These are phyloP conservation scores for Diddensiella caesifluorescens DNA, from an alignment of 805 yeast genomes.

Conservation along the genomic window DNA sequence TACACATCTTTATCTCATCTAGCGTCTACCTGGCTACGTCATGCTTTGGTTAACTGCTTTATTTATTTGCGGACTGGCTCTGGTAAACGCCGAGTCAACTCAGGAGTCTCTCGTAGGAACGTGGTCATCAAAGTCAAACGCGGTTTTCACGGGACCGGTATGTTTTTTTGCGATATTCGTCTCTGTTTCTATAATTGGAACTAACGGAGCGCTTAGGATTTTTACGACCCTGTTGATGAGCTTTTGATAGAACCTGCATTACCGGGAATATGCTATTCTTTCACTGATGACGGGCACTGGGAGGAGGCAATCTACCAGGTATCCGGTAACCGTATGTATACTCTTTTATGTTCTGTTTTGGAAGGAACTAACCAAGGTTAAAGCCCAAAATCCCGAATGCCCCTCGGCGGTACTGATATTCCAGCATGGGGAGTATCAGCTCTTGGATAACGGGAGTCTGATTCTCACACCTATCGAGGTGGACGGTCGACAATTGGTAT, in stretches of 20 bases:
- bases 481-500: slow-evolving; percentile 88
- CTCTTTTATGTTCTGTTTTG: too few species aligned
- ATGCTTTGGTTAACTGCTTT: background rate
- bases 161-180: slow-evolving; percentile 7
- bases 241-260: slow-evolving; percentile 89
- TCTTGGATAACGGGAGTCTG: slow-evolving; percentile 59
- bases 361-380: slow-evolving; percentile 7
- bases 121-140: slow-evolving; percentile 90
- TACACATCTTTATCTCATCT: too few species aligned
- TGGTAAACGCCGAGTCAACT: background rate
- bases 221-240: slow-evolving; percentile 95
- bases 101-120: slow-evolving; percentile 61
- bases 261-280: slow-evolving; percentile 90
- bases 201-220: slow-evolving; percentile 33
- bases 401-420: slow-evolving; percentile 74
- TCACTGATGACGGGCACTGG: slow-evolving; percentile 85
- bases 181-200: background rate
- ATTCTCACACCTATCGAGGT: slow-evolving; percentile 67
- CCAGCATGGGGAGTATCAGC: slow-evolving; percentile 82
- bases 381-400: slow-evolving; percentile 63
- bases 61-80: background rate
- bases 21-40: too few species aligned
- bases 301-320: slow-evolving; percentile 89
- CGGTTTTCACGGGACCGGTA: slow-evolving; percentile 95
- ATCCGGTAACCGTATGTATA: slow-evolving; percentile 46